Conservation (phyloP, 179 eudicot species). For the Amaranthus tricolor region DNA sequence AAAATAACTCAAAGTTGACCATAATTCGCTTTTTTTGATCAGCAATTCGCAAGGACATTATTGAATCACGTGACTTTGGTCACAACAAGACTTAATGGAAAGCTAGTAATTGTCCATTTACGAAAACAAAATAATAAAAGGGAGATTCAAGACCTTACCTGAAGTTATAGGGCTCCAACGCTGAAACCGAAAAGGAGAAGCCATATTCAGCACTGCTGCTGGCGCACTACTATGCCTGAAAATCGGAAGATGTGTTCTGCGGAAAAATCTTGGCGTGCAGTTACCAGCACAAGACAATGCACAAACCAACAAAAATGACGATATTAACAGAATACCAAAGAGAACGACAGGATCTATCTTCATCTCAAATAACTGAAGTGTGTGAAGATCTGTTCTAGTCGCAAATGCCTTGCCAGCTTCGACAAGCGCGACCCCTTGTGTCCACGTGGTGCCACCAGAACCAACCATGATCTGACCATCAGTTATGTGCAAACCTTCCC, state of each 20-base stretch:
- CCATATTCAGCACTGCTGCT: slow-evolving; percentile 51
- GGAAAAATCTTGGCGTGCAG: slow-evolving; percentile 54
- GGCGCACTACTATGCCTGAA: slow-evolving; percentile 63
- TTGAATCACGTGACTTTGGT: too few relatives aligned
- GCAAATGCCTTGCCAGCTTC: slow-evolving; percentile 90
- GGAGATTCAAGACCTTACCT: slow-evolving; percentile 41
- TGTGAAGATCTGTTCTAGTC: slow-evolving; percentile 38
- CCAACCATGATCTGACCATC: slow-evolving; percentile 70
- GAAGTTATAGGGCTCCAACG: slow-evolving; percentile 72
- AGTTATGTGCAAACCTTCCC: slow-evolving; percentile 86
- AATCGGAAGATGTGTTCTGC: slow-evolving; percentile 60
- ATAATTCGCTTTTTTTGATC: too few relatives aligned
- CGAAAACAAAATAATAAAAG: neutral
- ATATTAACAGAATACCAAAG: slow-evolving; percentile 51
- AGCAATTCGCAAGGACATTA: too few relatives aligned
- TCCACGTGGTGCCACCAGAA: slow-evolving; percentile 98
- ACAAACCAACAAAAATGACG: slow-evolving; percentile 49
- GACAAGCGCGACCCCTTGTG: slow-evolving; percentile 87
- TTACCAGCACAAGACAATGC: slow-evolving; percentile 60
- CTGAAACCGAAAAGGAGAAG: slow-evolving; percentile 64
- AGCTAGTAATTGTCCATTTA: too few relatives aligned
- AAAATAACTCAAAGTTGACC: too few relatives aligned
- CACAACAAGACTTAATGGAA: too few relatives aligned
- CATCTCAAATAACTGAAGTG: slow-evolving; percentile 54
- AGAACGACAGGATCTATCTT: slow-evolving; percentile 65